Evolutionary conservation across 768 basidiomycete genomes (phyloP).

Genomic region (Trametes cinnabarina): DNA sequence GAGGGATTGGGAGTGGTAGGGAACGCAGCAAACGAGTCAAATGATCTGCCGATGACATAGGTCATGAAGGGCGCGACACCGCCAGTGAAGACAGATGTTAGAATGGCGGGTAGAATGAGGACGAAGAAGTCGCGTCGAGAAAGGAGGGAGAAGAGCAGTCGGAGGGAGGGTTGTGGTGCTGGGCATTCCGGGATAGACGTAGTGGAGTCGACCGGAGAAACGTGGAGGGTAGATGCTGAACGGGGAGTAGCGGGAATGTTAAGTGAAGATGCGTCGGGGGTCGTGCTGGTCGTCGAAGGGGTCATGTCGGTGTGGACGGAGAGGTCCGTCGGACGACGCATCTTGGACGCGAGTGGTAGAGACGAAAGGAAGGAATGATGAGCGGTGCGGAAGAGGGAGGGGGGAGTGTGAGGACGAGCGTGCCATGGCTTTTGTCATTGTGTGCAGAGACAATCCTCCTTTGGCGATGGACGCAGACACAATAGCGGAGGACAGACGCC

Average conservation of each 20-base stretch:
- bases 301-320: slow-evolving; percentile 24
- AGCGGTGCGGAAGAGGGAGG: slow-evolving; percentile 12
- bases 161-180: slow-evolving; percentile 49
- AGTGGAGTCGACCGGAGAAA: slow-evolving; percentile 21
- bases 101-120: slow-evolving; percentile 62
- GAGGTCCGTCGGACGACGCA: slow-evolving; percentile 28
- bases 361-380: slow-evolving; percentile 19
- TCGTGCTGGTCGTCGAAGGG: slow-evolving; percentile 22
- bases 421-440: slow-evolving; percentile 34
- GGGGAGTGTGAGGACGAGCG: not conserved
- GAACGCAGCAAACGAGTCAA: slow-evolving; percentile 67
- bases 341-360: slow-evolving; percentile 16
- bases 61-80: slow-evolving; percentile 87
- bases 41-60: slow-evolving; percentile 70
- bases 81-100: slow-evolving; percentile 61
- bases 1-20: slow-evolving; percentile 42
- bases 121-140: slow-evolving; percentile 52
- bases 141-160: slow-evolving; percentile 66
- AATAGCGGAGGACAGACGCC: slow-evolving; percentile 19
- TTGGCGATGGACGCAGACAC: not conserved
- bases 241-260: slow-evolving; percentile 18
- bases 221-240: slow-evolving; percentile 20
- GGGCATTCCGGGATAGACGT: slow-evolving; percentile 26
- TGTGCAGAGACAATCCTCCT: slow-evolving; percentile 20
- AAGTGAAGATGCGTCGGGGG: slow-evolving; percentile 22